A percentile compares a stretch with the other conserved stretches of the same genome.
phyloP scores from a whole-genome alignment of 495 filamentous ascomycete species.

The Aspergillus leporis region DNA sequence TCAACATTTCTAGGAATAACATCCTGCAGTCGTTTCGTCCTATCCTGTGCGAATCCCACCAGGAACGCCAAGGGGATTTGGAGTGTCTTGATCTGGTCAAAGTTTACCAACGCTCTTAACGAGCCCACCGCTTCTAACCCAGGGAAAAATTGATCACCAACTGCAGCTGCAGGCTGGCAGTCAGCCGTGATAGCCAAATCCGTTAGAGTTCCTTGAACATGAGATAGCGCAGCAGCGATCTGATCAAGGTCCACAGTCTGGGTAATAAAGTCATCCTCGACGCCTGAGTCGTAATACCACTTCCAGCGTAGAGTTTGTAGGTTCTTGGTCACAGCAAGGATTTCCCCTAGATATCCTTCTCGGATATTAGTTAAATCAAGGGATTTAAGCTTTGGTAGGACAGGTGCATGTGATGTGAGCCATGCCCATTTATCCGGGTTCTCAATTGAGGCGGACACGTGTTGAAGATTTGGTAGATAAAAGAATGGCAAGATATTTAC shows the following conservation, averaged over 20 bases:
- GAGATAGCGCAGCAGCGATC: slow-evolving; percentile 18
- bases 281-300: slow-evolving; percentile 18
- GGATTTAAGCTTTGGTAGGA: slow-evolving; percentile 14
- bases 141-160: too few relatives aligned
- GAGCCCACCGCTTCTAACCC: slow-evolving; percentile 16
- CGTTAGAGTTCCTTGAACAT: slow-evolving; percentile 18
- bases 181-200: slow-evolving; percentile 21
- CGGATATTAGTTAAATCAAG: slow-evolving; percentile 16
- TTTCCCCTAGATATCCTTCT: slow-evolving; percentile 16
- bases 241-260: slow-evolving; percentile 17
- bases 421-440: slow-evolving; percentile 18
- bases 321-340: slow-evolving; percentile 13
- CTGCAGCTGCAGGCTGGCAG: too few relatives aligned
- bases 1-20: slow-evolving; percentile 18
- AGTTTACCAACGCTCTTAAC: slow-evolving; percentile 15
- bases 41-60: slow-evolving; percentile 16
- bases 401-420: slow-evolving; percentile 14
- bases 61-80: slow-evolving; percentile 20
- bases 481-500: slow-evolving; percentile 20
- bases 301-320: slow-evolving; percentile 13
- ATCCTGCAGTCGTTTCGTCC: slow-evolving; percentile 16
- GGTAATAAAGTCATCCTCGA: slow-evolving; percentile 17
- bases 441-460: slow-evolving; percentile 18
- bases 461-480: slow-evolving; percentile 21
- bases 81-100: slow-evolving; percentile 14